phyloP scores from a whole-genome alignment of 768 basidiomycete species.

The Boletus rubropictus region DNA sequence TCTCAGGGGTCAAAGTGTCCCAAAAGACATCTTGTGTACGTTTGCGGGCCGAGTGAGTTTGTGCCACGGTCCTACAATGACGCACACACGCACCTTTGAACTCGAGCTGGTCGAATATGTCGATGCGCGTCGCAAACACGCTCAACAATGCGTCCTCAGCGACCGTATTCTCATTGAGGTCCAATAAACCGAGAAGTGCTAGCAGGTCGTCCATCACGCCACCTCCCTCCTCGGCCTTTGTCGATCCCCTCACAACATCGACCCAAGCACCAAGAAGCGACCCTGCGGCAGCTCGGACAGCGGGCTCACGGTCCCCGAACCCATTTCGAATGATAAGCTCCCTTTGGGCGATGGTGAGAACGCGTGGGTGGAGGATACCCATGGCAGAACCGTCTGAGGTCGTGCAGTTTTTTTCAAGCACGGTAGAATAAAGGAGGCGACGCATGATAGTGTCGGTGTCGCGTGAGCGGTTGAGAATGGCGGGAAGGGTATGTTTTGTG shows the following conservation, averaged over 20 bases:
- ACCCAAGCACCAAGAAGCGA: slow-evolving; percentile 74
- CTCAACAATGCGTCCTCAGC: slow-evolving; percentile 72
- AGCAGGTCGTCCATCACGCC: slow-evolving; percentile 36
- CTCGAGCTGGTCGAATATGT: slow-evolving; percentile 60
- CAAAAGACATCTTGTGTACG: slow-evolving; percentile 60
- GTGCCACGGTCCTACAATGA: background rate
- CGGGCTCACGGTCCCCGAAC: slow-evolving; percentile 75
- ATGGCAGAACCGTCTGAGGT: slow-evolving; percentile 32
- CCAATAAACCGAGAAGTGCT: slow-evolving; percentile 52
- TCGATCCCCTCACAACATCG: slow-evolving; percentile 41
- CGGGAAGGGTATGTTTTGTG: slow-evolving; percentile 48
- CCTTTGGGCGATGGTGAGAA: slow-evolving; percentile 64
- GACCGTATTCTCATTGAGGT: slow-evolving; percentile 51
- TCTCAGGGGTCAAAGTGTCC: slow-evolving; percentile 63
- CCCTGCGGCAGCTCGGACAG: slow-evolving; percentile 67
- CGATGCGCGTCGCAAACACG: slow-evolving; percentile 59
- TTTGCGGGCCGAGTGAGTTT: background rate
- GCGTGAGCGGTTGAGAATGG: slow-evolving; percentile 68
- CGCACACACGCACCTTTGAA: slow-evolving; percentile 55
- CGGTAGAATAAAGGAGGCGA: slow-evolving; percentile 59
- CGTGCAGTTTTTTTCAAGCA: slow-evolving; percentile 45
- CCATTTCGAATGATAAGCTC: slow-evolving; percentile 78
- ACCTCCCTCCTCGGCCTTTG: slow-evolving; percentile 34
- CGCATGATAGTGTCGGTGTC: slow-evolving; percentile 76
- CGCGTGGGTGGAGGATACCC: slow-evolving; percentile 57